Evolutionary conservation across 2,329 filamentous ascomycete genomes (phyloP), one percentile per base, ranked within the genome.

Genomic region (Hortaea sp.): DNA sequence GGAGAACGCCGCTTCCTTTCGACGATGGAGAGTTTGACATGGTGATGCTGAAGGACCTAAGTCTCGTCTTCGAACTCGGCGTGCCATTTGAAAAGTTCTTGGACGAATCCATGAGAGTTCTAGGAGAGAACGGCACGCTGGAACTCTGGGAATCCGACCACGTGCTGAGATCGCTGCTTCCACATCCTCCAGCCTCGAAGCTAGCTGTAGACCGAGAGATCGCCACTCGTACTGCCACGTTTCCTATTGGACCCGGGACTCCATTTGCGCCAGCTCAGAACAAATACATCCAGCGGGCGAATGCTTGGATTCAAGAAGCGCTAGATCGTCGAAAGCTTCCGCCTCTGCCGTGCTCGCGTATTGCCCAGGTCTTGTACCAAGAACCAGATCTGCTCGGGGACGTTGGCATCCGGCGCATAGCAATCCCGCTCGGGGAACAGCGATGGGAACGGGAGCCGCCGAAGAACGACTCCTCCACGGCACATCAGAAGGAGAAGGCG

Each of bases 101-200:
- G 48, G 83, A 86, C 53, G 88, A 95, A 61, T 84, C 82, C 51
- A 69, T 90, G 40, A 84, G 89, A 12, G 68, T 94, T 9, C 70
- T 95, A 32, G 81, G 77, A 53, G 82, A 85, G 0, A 88, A 86
- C 11, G 90, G 90, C 4, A 79, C 80, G 1, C 60, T 95, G 28
- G 90, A 95, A 62, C 74, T 94, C 11, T 95, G 89, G 89, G 89
- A 95, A 53, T 84, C 84, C 5, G 89, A 95, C 66, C 81, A 88
- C 61, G 77, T 83, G 9, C 79, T 95, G 53, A 84, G 89, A 55
- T 89, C 88, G 64, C 73, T 97, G 29, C 74, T 87, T 43, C 86
- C 87, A 2, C 86, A 92, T 61, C 79, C 85, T 1, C 70, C 77
- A 45, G 66, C 74, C 53, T 69, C 74, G 27, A 70, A 71, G 48